Percentiles rank a stretch among this genome's conserved stretches.
These are phyloP conservation scores for Cryptococcus floricola DNA, from an alignment of 1,284 basidiomycete genomes.

Conservation along the genomic window DNA sequence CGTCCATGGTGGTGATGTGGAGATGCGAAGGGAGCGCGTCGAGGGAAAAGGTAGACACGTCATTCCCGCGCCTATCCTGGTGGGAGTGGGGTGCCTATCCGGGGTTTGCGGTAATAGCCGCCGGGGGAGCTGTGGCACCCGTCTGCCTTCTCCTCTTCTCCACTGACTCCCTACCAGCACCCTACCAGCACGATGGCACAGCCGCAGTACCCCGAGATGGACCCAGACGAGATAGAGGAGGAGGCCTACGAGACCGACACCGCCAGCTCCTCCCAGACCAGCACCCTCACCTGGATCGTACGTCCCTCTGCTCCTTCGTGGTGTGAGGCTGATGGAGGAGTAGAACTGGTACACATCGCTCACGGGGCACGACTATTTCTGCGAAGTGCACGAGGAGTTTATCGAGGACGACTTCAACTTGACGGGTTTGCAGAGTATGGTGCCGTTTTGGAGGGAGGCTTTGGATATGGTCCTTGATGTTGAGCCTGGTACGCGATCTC, in stretches of 20 bases:
- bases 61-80: too few relatives aligned
- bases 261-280: conserved; percentile 47
- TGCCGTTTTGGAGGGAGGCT: conserved; percentile 97
- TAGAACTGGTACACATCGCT: conserved; percentile 98
- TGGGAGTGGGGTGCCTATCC: too few relatives aligned
- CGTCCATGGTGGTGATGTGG: conserved; percentile 42
- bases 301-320: too few relatives aligned
- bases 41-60: not conserved
- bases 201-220: conserved; percentile 21
- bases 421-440: conserved; percentile 89
- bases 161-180: too few relatives aligned
- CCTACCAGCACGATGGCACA: conserved; percentile 4
- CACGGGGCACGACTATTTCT: conserved; percentile 98
- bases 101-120: too few relatives aligned
- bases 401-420: conserved; percentile 99
- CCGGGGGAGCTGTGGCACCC: too few relatives aligned
- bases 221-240: conserved; percentile 37
- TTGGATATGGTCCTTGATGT: conserved; percentile 99
- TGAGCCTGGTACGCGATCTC: conserved; percentile 73
- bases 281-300: conserved; percentile 51
- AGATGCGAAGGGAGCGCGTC: not conserved
- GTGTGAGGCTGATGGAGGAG: too few relatives aligned
- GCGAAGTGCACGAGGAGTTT: conserved; percentile 95
- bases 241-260: conserved; percentile 42
- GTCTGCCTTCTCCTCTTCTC: too few relatives aligned